Evolutionary conservation across 2,329 filamentous ascomycete genomes (phyloP).

Genomic region (Ophiostoma angusticollis): DNA sequence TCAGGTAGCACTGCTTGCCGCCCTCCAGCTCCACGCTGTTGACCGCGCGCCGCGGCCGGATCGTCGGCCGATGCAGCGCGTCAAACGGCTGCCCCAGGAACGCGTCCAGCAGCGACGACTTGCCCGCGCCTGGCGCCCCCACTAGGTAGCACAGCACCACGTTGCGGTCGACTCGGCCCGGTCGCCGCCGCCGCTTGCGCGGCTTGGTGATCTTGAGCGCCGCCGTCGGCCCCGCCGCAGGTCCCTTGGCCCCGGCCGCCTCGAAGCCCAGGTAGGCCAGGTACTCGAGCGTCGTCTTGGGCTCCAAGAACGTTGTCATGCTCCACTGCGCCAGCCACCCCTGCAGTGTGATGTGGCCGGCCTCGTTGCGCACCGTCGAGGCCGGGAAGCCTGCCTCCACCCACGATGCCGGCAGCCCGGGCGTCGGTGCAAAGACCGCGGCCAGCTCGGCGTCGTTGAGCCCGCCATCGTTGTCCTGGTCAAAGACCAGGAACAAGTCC

Average conservation of each 20-base stretch:
- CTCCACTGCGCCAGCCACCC: constrained; percentile 99
- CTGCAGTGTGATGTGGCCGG: constrained; percentile 87
- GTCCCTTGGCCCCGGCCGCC: constrained; percentile 28
- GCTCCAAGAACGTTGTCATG: constrained; percentile 96
- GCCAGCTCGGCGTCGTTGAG: constrained; percentile 75
- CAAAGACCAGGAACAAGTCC: constrained; percentile 85
- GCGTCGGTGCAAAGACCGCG: constrained; percentile 83
- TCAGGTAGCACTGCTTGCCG: constrained; percentile 93
- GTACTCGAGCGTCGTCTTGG: constrained; percentile 90
- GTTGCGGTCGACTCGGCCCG: constrained; percentile 80
- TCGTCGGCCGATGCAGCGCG: constrained; percentile 76
- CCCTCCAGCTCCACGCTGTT: constrained; percentile 94
- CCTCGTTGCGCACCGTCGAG: constrained; percentile 89
- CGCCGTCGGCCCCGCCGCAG: constrained; percentile 34
- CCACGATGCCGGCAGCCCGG: constrained; percentile 79
- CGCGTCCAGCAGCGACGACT: constrained; percentile 79
- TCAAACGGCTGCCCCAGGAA: constrained; percentile 85
- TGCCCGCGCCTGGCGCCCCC: constrained; percentile 74
- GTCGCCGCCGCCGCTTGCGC: constrained; percentile 69
- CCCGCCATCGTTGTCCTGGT: constrained; percentile 95
- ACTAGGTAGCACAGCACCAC: constrained; percentile 90
- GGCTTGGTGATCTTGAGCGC: constrained; percentile 89
- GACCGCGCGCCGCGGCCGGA: constrained; percentile 84
- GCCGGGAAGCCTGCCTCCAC: constrained; percentile 79
- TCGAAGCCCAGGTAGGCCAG: constrained; percentile 94